Evolutionary conservation across 805 yeast species (phyloP).

Genomic region (Lachancea thermotolerans): DNA sequence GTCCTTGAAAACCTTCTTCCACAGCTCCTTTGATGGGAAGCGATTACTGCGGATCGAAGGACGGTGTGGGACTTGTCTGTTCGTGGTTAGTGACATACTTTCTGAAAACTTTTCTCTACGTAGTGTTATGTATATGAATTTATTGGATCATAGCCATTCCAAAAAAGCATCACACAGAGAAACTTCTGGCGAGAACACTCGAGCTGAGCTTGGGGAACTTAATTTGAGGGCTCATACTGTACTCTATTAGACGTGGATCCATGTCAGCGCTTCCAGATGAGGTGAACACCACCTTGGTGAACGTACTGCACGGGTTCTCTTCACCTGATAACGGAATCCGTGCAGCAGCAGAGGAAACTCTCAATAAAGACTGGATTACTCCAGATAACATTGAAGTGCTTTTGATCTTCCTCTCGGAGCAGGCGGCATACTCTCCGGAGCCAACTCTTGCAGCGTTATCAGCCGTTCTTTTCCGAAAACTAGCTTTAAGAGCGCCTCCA

Average conservation of each 20-base stretch:
- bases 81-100: too few relatives aligned
- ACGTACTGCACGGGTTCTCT: slow-evolving; percentile 59
- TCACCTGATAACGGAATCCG: slow-evolving; percentile 75
- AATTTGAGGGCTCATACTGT: not conserved
- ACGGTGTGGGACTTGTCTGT: too few relatives aligned
- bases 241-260: not conserved
- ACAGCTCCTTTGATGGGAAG: too few relatives aligned
- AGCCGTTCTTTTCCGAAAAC: slow-evolving; percentile 84
- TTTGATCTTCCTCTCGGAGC: slow-evolving; percentile 73
- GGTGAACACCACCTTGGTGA: slow-evolving; percentile 44
- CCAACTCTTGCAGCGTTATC: slow-evolving; percentile 61
- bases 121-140: too few relatives aligned
- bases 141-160: too few relatives aligned
- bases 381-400: slow-evolving; percentile 61
- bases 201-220: not conserved
- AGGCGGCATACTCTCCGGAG: slow-evolving; percentile 57
- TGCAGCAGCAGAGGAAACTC: slow-evolving; percentile 65
- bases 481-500: slow-evolving; percentile 74
- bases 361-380: slow-evolving; percentile 72
- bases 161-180: not conserved
- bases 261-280: slow-evolving; percentile 55
- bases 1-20: too few relatives aligned
- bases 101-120: too few relatives aligned
- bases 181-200: not conserved
- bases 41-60: too few relatives aligned